Conservation (phyloP, 306 rosid species). For the Psophocarpus tetragonolobus region DNA sequence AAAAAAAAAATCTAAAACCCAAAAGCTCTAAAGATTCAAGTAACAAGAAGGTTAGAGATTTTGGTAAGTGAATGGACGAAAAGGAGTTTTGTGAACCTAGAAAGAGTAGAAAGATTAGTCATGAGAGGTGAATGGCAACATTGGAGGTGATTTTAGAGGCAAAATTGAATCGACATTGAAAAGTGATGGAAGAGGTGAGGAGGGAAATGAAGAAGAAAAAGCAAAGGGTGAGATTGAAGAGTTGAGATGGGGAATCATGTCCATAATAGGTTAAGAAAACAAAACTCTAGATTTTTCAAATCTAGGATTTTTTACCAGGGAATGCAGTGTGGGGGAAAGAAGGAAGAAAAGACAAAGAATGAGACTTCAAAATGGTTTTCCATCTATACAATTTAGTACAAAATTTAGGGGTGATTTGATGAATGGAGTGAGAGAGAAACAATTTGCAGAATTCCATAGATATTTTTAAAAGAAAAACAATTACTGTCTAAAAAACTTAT, state of each 20-base stretch:
- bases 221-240: constrained; percentile 29
- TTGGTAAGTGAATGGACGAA: constrained; percentile 19
- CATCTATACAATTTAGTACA: no score
- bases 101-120: constrained; percentile 9
- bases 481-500: no score
- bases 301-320: constrained; percentile 75
- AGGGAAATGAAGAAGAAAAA: constrained; percentile 53
- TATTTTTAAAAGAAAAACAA: no score
- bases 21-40: constrained; percentile 38
- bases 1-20: constrained; percentile 16
- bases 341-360: constrained; percentile 34
- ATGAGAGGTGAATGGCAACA: constrained; percentile 22
- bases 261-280: constrained; percentile 39
- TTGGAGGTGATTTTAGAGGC: constrained; percentile 30
- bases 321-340: constrained; percentile 47
- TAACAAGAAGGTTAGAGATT: background rate
- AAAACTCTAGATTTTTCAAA: constrained; percentile 81
- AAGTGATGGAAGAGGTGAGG: constrained; percentile 26
- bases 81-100: constrained; percentile 33
- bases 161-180: constrained; percentile 29
- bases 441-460: no score
- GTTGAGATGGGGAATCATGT: constrained; percentile 29
- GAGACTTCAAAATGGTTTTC: no score
- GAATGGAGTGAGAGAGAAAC: no score
- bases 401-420: no score